Base-by-base conservation (phyloP, 2,329 filamentous ascomycete genomes). In the Pyricularia sp. region DNA sequence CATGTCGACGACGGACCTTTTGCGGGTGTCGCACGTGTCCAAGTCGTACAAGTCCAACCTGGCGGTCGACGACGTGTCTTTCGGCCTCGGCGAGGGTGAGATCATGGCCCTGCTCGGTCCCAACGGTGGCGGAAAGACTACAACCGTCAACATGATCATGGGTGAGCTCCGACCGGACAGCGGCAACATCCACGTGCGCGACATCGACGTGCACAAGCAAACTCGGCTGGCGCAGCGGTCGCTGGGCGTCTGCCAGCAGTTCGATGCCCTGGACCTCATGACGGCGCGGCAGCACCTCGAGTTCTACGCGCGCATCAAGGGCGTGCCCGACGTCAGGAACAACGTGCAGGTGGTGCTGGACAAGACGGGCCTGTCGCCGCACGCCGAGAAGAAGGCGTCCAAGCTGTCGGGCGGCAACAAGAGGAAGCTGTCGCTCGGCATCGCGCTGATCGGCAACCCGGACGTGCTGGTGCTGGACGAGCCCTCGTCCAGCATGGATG, bases 391-490 rank as follows among this genome's bases (percentile, higher is more conserved):
- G 31, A 90, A 93, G 82, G 93, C 90, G 0, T 82, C 84, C 65
- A 88, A 89, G 61, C 82, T 97, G 0, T 93, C 89, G 0, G 93
- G 93, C 10, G 93, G 93, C 35, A 97, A 96, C 77, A 96, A 96
- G 78, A 83, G 93, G n/a, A 97, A 97, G 75, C 79, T 97, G 1
- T 91, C 86, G 22, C 82, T 97, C 0, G 93, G 89, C 3, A 96
- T 97, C 65, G 93, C 93, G 0, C 78, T 97, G 1, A 96, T 96
- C 83, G 93, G 93, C 4, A 96, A 97, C 70, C 93, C 93, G 0
- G 85, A 87, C 0, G 92, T 96, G 0, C 78, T 97, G 0, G 81
- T 97, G 0, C 86, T 97, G 1, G 93, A 97, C 71, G 93, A 97
- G 73, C 93, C 93, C 0, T 90, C 85, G 0, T 92, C 88, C 0